phyloP scores from a whole-genome alignment of 495 filamentous ascomycete species.

The Penicillium cataractarum region DNA sequence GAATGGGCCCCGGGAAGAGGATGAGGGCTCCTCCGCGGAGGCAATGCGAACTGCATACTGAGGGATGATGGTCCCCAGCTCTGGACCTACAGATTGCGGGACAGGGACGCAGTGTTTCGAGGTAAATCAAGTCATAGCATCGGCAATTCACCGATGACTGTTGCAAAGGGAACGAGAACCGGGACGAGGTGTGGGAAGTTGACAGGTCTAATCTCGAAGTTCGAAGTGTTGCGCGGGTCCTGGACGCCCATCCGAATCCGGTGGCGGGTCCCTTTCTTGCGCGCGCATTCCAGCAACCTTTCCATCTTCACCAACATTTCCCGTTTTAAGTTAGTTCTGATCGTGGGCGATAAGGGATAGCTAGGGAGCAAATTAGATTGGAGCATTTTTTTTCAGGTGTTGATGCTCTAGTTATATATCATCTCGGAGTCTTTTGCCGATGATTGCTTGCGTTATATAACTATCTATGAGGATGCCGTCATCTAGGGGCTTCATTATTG shows the following conservation, averaged over 20 bases:
- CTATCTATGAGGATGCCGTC: background rate
- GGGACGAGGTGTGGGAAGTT: background rate
- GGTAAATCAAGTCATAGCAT: slow-evolving; percentile 25
- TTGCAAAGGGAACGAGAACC: background rate
- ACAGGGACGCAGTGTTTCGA: background rate
- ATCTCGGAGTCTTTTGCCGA: background rate
- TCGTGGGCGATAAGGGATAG: slow-evolving; percentile 1
- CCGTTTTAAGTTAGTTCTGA: slow-evolving; percentile 17
- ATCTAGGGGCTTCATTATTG: background rate
- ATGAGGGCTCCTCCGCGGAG: slow-evolving; percentile 77
- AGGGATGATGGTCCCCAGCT: slow-evolving; percentile 25
- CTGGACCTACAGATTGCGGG: slow-evolving; percentile 21
- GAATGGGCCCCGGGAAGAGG: slow-evolving; percentile 64
- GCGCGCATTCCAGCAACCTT: slow-evolving; percentile 19
- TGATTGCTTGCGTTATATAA: background rate
- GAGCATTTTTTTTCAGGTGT: background rate
- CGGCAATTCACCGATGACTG: background rate
- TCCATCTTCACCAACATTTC: slow-evolving; percentile 11
- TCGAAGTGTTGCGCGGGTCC: slow-evolving; percentile 10
- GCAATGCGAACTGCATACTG: slow-evolving; percentile 89
- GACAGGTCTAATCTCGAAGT: slow-evolving; percentile 9
- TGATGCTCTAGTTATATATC: background rate
- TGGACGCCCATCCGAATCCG: slow-evolving; percentile 23
- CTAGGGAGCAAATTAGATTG: background rate
- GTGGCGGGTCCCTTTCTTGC: slow-evolving; percentile 7